Conservation (phyloP, 805 yeast species). For the Komagataella populi region DNA sequence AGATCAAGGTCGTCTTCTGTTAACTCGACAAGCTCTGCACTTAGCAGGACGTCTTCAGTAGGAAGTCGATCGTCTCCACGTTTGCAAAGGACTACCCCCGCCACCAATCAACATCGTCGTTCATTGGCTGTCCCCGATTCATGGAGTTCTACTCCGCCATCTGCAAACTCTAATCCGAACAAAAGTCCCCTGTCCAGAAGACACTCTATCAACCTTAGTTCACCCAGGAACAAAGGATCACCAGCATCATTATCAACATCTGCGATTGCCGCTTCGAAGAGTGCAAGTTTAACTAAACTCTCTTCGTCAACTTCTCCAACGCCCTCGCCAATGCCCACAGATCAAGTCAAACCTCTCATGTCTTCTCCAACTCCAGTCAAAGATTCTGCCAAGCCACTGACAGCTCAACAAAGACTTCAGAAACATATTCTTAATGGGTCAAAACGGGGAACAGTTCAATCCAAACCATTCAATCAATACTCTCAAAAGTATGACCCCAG, state of each 20-base stretch:
- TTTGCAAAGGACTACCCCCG: not conserved
- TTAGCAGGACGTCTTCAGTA: constrained; percentile 1
- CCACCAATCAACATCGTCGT: not conserved
- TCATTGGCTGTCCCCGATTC: not conserved
- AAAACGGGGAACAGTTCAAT: not conserved
- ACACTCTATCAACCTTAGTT: constrained; percentile 1
- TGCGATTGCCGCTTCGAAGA: not conserved
- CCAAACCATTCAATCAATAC: not conserved
- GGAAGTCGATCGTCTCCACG: not conserved
- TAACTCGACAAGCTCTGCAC: not conserved
- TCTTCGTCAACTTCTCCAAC: constrained; percentile 11
- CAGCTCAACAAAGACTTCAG: constrained; percentile 22
- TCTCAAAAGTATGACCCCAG: not conserved
- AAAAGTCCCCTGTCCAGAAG: constrained; percentile 1
- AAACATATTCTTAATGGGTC: constrained; percentile 16
- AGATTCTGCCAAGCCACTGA: constrained; percentile 6
- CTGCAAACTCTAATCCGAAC: constrained; percentile 3
- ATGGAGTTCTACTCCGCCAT: constrained; percentile 3
- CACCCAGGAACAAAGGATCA: not conserved
- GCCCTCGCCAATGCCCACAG: constrained; percentile 2
- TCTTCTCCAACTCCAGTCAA: not conserved
- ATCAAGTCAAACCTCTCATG: not conserved
- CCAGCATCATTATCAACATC: not conserved
- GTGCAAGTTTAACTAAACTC: not conserved
- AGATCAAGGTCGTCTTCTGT: constrained; percentile 5